Conservation (phyloP, 2,329 filamentous ascomycete genomes). For the Raffaelea arxii region DNA sequence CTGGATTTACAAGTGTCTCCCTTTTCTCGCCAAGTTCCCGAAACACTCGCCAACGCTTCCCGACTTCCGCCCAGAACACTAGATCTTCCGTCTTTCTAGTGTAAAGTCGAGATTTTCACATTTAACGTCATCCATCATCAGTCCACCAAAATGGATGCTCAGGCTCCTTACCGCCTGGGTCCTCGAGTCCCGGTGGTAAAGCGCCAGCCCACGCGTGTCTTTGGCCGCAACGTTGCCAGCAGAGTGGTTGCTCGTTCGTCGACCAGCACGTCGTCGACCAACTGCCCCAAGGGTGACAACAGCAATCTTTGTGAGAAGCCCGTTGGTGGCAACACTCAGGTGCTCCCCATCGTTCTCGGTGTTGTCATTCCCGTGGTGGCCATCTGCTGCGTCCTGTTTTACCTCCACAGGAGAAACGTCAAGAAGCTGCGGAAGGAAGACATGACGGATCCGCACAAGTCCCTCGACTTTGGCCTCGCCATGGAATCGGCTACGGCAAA, state of each 20-base stretch:
- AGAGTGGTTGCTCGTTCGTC: conserved; percentile 15
- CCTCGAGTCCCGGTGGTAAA: conserved; percentile 15
- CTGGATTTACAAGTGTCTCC: not conserved
- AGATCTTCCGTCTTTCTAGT: too few relatives aligned
- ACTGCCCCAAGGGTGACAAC: conserved; percentile 15
- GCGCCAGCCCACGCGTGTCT: conserved; percentile 12
- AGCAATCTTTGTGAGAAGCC: conserved; percentile 51
- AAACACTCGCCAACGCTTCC: not conserved
- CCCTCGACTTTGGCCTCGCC: conserved; percentile 82
- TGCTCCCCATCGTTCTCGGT: conserved; percentile 58
- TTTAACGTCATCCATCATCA: too few relatives aligned
- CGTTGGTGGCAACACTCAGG: conserved; percentile 41
- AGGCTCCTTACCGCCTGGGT: conserved; percentile 16
- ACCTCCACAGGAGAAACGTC: conserved; percentile 70
- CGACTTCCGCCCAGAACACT: too few relatives aligned
- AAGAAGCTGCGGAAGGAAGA: conserved; percentile 69
- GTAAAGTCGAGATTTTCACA: too few relatives aligned
- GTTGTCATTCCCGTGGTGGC: conserved; percentile 62
- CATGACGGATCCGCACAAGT: conserved; percentile 75
- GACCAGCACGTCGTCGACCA: conserved; percentile 3
- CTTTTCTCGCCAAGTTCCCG: not conserved
- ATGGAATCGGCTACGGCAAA: conserved; percentile 31
- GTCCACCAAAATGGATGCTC: conserved; percentile 11
- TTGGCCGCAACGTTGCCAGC: conserved; percentile 10
- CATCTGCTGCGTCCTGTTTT: conserved; percentile 58